Base-by-base conservation (phyloP, 1,284 basidiomycete genomes). In the Leccinum ambiguum region DNA sequence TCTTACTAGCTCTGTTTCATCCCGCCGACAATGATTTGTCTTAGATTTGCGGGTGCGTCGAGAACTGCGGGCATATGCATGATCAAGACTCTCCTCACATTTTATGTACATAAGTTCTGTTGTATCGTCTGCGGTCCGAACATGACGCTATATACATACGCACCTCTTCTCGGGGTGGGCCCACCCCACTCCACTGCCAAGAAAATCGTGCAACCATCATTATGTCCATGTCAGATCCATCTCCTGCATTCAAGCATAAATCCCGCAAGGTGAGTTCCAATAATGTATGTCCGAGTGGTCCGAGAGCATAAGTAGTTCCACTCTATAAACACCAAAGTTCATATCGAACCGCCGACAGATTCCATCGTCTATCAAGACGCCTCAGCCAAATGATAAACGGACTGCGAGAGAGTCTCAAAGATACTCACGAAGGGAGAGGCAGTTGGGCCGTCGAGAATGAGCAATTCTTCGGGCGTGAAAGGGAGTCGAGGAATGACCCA, bases 391-490 rank as follows among this genome's bases (percentile, higher is more conserved):
- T 1, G 2, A 11, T 8, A 2, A 43, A 41, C 16, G 9, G 13
- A 33, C 11, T n/a, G 2, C 10, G 10, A 48, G n/a, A 48, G 45
- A 14, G 39, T 43, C 13, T 2, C 2, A 54, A 13, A 21, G 13
- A 30, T 7, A 87, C 91, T 82, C 72, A 93, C 92, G 68, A 91
- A 92, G 30, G 87, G 84, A 21, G 91, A 92, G 4, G 95, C 94
- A 0, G 93, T 92, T 0, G 93, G 92, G 6, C 92, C 91, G 75
- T 98, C 97, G 21, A 98, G 82, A 23, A 96, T 88, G 2, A 82
- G 83, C 41, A 99, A 80, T 74, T 98, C 96, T 64, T 91, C 89
- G 2, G 79, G 73, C 0, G 91, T 90, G 76, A 98, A 97, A 11
- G 91, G 87, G 41, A 95, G 78, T 21, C 80, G 81, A 2, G 96